Evolutionary conservation across 1,139 yeast genomes (phyloP).

Genomic region (Eremothecium coryli): DNA sequence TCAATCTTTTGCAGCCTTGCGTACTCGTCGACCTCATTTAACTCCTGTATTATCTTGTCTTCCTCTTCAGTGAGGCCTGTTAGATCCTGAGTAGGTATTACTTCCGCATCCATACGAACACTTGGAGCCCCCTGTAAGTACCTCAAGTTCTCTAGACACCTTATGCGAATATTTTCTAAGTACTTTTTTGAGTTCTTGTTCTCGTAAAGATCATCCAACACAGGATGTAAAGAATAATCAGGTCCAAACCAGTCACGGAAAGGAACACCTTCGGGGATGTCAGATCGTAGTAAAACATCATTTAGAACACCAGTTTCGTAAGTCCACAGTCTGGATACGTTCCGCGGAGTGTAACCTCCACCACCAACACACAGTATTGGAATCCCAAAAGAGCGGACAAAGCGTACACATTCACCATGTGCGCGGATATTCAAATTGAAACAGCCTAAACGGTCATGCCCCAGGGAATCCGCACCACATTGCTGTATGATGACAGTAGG

Average conservation of each 20-base stretch:
- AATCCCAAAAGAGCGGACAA: conserved; percentile 73
- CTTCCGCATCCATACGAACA: conserved; percentile 74
- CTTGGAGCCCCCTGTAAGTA: conserved; percentile 87
- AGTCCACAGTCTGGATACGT: conserved; percentile 91
- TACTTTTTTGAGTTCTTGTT: conserved; percentile 81
- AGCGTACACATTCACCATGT: conserved; percentile 91
- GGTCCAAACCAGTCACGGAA: conserved; percentile 88
- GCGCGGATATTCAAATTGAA: conserved; percentile 85
- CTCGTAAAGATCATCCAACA: conserved; percentile 77
- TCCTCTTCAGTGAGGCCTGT: conserved; percentile 42
- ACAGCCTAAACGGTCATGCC: conserved; percentile 89
- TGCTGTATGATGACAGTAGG: conserved; percentile 93
- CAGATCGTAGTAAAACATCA: conserved; percentile 64
- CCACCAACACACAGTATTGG: conserved; percentile 93
- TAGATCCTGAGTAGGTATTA: conserved; percentile 73
- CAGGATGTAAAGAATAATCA: conserved; percentile 83
- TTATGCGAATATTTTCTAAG: conserved; percentile 67
- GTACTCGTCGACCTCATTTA: conserved; percentile 35
- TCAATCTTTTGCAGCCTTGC: conserved; percentile 32
- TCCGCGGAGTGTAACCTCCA: conserved; percentile 95
- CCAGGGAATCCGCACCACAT: conserved; percentile 95
- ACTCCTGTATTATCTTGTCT: conserved; percentile 45
- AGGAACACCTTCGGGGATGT: conserved; percentile 71
- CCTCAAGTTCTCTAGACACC: conserved; percentile 74
- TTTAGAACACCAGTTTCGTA: conserved; percentile 85